Percentiles rank a stretch among this genome's conserved stretches.
Evolutionary conservation across 331 rosid species (phyloP).

Genomic region (Erythrophleum ivorense): DNA sequence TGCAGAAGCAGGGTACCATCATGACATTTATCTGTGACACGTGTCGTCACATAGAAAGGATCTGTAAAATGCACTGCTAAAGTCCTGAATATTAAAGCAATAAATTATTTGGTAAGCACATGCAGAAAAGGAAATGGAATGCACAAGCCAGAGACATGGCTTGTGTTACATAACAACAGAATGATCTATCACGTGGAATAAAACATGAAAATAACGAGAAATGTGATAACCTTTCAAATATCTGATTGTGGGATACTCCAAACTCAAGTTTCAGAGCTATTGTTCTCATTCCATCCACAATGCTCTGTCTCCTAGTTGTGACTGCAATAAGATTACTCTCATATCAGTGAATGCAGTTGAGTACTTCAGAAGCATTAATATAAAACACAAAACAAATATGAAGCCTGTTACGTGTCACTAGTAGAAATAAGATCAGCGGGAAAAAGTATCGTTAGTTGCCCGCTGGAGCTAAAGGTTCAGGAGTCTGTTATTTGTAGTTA

Average conservation of each 20-base stretch:
- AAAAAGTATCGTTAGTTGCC: too few species aligned
- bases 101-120: neutral
- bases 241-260: constrained; percentile 91
- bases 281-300: constrained; percentile 94
- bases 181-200: neutral
- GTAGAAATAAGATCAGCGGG: too few species aligned
- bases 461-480: too few species aligned
- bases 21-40: constrained; percentile 88
- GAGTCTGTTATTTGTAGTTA: too few species aligned
- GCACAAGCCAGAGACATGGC: neutral
- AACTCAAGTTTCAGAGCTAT: constrained; percentile 94
- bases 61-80: constrained; percentile 94
- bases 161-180: neutral
- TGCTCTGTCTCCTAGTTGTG: constrained; percentile 26
- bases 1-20: constrained; percentile 93
- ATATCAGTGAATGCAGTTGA: constrained; percentile 22
- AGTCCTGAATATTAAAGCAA: constrained; percentile 50
- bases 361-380: constrained; percentile 12
- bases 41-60: constrained; percentile 87
- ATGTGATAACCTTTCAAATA: constrained; percentile 72
- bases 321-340: constrained; percentile 23
- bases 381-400: neutral
- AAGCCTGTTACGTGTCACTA: too few species aligned
- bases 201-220: constrained; percentile 21
- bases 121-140: constrained; percentile 3